Percentiles rank a stretch among this genome's conserved stretches.
Evolutionary conservation across 805 yeast species (phyloP).

Genomic region (Sugiyamaella chiloensis): DNA sequence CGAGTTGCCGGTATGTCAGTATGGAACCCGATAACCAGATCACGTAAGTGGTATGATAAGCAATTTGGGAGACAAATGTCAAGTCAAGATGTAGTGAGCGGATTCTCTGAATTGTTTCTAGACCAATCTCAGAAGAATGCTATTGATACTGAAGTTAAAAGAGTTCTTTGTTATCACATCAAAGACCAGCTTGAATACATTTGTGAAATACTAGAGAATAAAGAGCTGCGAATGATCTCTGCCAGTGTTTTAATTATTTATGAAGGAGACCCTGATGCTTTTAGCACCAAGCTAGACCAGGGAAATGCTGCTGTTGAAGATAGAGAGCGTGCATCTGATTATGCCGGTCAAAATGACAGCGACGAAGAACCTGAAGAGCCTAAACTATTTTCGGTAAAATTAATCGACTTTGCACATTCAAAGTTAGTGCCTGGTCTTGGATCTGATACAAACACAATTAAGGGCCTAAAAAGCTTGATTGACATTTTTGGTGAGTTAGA

Average conservation of each 20-base stretch:
- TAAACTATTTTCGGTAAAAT: constrained; percentile 54
- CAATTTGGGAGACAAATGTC: constrained; percentile 64
- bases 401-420: constrained; percentile 93
- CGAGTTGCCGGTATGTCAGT: constrained; percentile 89
- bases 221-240: constrained; percentile 64
- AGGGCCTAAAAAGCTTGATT: constrained; percentile 46
- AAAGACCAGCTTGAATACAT: constrained; percentile 61
- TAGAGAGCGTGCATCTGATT: constrained; percentile 30
- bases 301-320: constrained; percentile 33
- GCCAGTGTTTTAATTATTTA: constrained; percentile 70
- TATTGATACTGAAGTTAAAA: constrained; percentile 16
- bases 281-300: constrained; percentile 42
- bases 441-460: constrained; percentile 65
- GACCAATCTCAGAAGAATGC: neutral
- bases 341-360: constrained; percentile 27
- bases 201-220: constrained; percentile 58
- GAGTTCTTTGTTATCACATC: constrained; percentile 41
- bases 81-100: constrained; percentile 41
- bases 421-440: constrained; percentile 58
- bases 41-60: constrained; percentile 57
- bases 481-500: constrained; percentile 7
- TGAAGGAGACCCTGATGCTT: constrained; percentile 61
- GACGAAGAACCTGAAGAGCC: constrained; percentile 25
- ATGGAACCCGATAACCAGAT: constrained; percentile 31
- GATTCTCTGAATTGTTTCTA: constrained; percentile 41